Base-by-base conservation (phyloP, 345 rosid species). In the Citrus cavaleriei region DNA sequence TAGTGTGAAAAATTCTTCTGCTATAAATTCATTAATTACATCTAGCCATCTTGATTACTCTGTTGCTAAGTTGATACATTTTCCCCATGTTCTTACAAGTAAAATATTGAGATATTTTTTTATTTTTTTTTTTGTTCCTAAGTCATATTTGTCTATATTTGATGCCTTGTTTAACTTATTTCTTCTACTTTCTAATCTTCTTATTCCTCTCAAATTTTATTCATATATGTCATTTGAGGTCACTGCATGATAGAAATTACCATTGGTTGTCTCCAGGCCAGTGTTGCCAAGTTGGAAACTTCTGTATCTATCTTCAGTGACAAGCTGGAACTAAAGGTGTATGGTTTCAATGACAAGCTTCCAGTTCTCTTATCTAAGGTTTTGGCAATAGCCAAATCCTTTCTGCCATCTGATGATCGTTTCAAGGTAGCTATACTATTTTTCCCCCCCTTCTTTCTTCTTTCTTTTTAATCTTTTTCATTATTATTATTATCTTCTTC, bases 291-390 rank as follows among this genome's bases (percentile, higher is more conserved):
- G 86, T 87, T 96, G 86, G 97, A 94, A 87, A 91, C 99, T 46
- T 87, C 92, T 67, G 88, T 94, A 70, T 86, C 94, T 58, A 80
- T 88, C 80, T 80, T 76, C 65, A 78, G 92, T 85, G 98, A 91
- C 83, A 93, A 91, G 85, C 83, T 96, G 78, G 98, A 94, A 93
- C 87, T 94, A 65, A 96, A 90, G 87, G 88, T 96, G 51, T 92
- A 90, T 83, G 99, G 99, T 62, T 96, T 96, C 84, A 92, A 93
- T 74, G 97, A 93, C 71, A 96, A 96, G 82, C 90, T 96, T 77
- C 86, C 91, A 55, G 87, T 82, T 83, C 95, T 96, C 67, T 85
- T 92, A 85, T 85, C 92, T 40, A 94, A 91, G 81, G 68, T 93
- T 82, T 90, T 94, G 87, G 79, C 84, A 77, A 80, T 86, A 78